Conservation (phyloP, 306 rosid species). For the Comarum palustre region DNA sequence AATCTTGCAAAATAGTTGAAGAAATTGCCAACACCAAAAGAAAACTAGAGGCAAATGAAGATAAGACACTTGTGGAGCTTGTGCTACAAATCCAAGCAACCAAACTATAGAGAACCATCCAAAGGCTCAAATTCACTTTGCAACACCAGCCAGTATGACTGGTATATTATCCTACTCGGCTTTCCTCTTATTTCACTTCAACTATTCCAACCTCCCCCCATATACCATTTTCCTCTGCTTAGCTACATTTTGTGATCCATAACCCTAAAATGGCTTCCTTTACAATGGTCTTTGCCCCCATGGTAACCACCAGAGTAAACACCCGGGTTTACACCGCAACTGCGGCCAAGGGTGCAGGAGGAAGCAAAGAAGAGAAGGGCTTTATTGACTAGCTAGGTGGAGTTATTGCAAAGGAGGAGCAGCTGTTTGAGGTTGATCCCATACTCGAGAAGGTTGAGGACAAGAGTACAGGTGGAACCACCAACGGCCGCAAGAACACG, state of each 20-base stretch:
- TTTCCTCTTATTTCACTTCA: conserved; percentile 5
- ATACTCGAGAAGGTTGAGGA: conserved; percentile 76
- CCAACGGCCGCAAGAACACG: conserved; percentile 42
- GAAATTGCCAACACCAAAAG: conserved; percentile 15
- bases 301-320: conserved; percentile 32
- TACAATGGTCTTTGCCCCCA: conserved; percentile 55
- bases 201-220: not conserved
- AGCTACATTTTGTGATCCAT: not conserved
- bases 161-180: conserved; percentile 29
- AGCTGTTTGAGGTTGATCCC: conserved; percentile 69
- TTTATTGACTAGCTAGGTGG: conserved; percentile 69
- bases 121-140: conserved; percentile 29
- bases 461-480: conserved; percentile 37
- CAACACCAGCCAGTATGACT: conserved; percentile 13
- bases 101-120: conserved; percentile 24
- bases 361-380: conserved; percentile 64
- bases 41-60: conserved; percentile 24
- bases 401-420: conserved; percentile 68
- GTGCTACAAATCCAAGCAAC: conserved; percentile 28
- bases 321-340: conserved; percentile 56
- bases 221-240: conserved; percentile 3
- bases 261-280: conserved; percentile 58
- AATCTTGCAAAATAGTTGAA: conserved; percentile 27
- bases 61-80: conserved; percentile 73
- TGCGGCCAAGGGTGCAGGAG: conserved; percentile 52